Evolutionary conservation across 2,329 filamentous ascomycete species (phyloP), one percentile per base, ranked within the genome.

Genomic region (Sordariomycetes sp.): DNA sequence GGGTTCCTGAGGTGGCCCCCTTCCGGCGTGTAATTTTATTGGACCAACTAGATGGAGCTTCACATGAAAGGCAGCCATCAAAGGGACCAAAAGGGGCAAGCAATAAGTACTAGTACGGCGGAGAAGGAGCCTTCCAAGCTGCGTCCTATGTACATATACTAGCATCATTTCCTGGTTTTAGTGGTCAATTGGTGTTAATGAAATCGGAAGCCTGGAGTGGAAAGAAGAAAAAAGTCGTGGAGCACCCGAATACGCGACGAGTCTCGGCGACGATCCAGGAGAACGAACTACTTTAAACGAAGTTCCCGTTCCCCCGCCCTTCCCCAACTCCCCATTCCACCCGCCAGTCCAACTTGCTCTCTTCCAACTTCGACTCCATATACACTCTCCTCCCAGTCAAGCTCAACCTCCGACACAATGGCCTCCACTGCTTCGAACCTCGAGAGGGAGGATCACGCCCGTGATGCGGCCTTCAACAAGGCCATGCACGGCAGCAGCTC

Each of bases 401-500:
- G n/a, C 28, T 54, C 18, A 18, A 54, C 12, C 64, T 65, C 68
- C 73, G n/a, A n/a, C 70, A 74, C 71, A 68, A 77, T 79, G 76
- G 70, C 71, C 48, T 74, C 73, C 60, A 70, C 68, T 59, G 64
- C 63, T 59, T 66, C 65, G 58, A 65, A 68, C 61, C 87, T 96
- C 71, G 90, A 96, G 80, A 76, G 79, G 68, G 90, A 96, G 76
- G 85, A 96, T 71, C 87, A 92, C 72, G 71, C 75, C 69, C 90
- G 91, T 66, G 91, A 96, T 88, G 89, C 90, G 63, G 87, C 83
- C 65, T 96, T 96, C 81, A 92, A 90, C 80, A 89, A 90, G 76
- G 89, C 85, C 64, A 79, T 96, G 78, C 92, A 97, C 74, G 90
- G 81, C 68, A 72, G 71, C 61, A 90, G 89, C 58, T 79, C 89